Percentiles rank a stretch among this genome's conserved stretches.
phyloP scores from a whole-genome alignment of 495 filamentous ascomycete species.

The Penicillium paxilli region DNA sequence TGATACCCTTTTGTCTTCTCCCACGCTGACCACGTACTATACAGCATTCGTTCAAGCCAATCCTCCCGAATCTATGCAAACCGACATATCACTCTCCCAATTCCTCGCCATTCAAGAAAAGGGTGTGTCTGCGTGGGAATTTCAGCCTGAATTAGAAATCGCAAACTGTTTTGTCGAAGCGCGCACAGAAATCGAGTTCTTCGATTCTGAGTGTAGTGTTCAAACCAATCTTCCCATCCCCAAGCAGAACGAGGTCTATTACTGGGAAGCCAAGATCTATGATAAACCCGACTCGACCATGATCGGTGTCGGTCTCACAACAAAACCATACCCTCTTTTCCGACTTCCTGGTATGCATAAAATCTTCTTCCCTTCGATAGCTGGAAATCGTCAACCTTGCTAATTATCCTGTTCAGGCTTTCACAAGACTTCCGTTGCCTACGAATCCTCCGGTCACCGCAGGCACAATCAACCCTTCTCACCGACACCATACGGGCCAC shows the following conservation, averaged over 20 bases:
- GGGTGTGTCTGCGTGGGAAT: conserved; percentile 98
- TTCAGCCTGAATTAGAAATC: conserved; percentile 96
- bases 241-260: conserved; percentile 98
- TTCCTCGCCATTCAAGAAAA: conserved; percentile 99
- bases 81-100: conserved; percentile 95
- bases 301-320: conserved; percentile 87
- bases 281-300: conserved; percentile 89
- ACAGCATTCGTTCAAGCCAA: conserved; percentile 92
- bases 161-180: conserved; percentile 98
- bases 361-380: not conserved
- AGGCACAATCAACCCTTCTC: conserved; percentile 90
- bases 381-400: not conserved
- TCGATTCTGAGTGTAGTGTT: conserved; percentile 95
- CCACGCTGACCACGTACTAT: conserved; percentile 16
- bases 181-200: conserved; percentile 97
- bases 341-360: conserved; percentile 75
- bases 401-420: conserved; percentile 61
- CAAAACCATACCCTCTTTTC: conserved; percentile 95
- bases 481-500: conserved; percentile 75
- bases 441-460: conserved; percentile 81
- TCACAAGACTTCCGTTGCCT: conserved; percentile 89
- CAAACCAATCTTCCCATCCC: conserved; percentile 95
- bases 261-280: conserved; percentile 98
- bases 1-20: too few species aligned
- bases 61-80: conserved; percentile 91